Percentiles rank a stretch among this genome's conserved stretches.
Conservation (phyloP, 2,329 filamentous ascomycete genomes). For the Botrytis porri region DNA sequence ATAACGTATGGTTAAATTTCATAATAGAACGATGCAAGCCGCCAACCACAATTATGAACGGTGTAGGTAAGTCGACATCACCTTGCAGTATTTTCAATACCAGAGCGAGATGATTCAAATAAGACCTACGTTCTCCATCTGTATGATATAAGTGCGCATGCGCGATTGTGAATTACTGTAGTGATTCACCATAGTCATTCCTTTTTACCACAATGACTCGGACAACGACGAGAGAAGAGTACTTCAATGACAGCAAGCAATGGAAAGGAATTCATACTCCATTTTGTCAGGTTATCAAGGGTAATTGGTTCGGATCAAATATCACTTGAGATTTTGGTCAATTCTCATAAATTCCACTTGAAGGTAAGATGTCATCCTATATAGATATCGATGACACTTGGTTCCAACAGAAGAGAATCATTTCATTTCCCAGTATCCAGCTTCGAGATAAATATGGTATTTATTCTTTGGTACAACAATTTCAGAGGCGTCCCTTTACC, state of each 20-base stretch:
- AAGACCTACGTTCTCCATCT: not conserved
- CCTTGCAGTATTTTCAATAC: not conserved
- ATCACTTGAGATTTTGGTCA: not conserved
- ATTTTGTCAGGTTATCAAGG: rapidly evolving
- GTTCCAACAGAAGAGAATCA: not conserved
- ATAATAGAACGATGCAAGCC: not conserved
- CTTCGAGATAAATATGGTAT: not conserved
- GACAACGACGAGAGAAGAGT: not conserved
- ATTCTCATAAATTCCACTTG: not conserved
- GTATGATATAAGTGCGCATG: not conserved
- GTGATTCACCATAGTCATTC: not conserved
- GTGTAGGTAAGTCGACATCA: not conserved
- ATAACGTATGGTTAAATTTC: not conserved
- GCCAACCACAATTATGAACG: not conserved
- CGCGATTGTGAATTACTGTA: not conserved
- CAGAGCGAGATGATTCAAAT: not conserved
- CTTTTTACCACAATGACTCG: not conserved
- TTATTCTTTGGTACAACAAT: not conserved
- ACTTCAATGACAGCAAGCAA: not conserved
- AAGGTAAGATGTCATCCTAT: not conserved
- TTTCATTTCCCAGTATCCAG: no score
- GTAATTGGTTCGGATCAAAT: not conserved
- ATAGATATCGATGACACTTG: not conserved
- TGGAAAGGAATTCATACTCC: not conserved
- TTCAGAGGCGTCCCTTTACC: not conserved